Evolutionary conservation across 192 early-diverging fungal species (phyloP).

Genomic region (Coemansia sp.): DNA sequence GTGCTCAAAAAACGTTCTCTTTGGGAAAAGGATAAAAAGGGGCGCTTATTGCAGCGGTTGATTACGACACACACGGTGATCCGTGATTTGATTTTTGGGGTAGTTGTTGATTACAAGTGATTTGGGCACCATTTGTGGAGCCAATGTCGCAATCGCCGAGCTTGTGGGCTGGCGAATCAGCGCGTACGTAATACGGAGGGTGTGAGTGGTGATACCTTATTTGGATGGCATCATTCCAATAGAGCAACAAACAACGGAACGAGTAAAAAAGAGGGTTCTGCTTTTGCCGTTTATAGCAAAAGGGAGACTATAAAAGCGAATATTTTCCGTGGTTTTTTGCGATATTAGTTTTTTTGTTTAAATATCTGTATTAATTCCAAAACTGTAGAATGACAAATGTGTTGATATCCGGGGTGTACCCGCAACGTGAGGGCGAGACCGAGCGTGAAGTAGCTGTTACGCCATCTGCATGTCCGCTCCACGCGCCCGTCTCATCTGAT

Average conservation of each 20-base stretch:
- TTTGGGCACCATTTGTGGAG: too few species aligned
- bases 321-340: too few species aligned
- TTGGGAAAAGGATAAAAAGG: neutral
- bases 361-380: neutral
- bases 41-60: neutral
- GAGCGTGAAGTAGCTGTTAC: neutral
- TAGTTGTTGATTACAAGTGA: too few species aligned
- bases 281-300: neutral
- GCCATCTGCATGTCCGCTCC: constrained; percentile 6
- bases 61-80: too few species aligned
- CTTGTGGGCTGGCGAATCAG: too few species aligned
- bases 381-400: constrained; percentile 15
- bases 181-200: too few species aligned
- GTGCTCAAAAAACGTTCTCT: too few species aligned
- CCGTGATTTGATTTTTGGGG: too few species aligned
- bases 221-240: neutral
- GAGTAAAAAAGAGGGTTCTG: neutral
- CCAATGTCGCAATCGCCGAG: too few species aligned
- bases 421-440: neutral
- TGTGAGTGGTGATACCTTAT: too few species aligned
- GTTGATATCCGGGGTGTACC: constrained; percentile 7
- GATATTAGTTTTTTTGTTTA: too few species aligned
- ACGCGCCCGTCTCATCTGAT: neutral
- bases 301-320: neutral
- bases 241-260: too few species aligned